A percentile compares a stretch with the other conserved stretches of the same genome.
phyloP scores from a whole-genome alignment of 139 green algal species.

The Micractinium sp. region DNA sequence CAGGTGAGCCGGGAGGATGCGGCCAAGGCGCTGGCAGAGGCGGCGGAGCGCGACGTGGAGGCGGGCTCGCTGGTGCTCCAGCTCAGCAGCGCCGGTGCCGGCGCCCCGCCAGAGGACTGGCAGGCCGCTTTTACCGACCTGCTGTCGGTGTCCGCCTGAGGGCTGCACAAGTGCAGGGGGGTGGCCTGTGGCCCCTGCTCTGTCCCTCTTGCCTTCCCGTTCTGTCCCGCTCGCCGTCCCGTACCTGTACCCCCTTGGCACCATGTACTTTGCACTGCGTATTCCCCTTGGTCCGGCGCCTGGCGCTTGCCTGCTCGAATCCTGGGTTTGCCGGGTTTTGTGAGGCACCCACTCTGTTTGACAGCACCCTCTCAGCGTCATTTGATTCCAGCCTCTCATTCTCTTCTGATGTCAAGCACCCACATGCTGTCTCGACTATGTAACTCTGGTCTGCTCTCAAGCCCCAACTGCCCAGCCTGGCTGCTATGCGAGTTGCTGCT shows the following conservation, averaged over 20 bases:
- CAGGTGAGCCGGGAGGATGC: constrained; percentile 39
- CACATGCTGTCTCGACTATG: not conserved
- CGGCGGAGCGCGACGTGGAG: constrained; percentile 14
- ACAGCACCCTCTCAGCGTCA: not conserved
- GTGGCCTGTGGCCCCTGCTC: not conserved
- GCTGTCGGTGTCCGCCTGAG: not conserved
- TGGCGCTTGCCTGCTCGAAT: not conserved
- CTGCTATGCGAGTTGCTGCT: no score
- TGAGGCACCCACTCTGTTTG: not conserved
- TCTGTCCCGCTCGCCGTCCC: not conserved
- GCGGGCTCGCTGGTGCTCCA: constrained; percentile 23
- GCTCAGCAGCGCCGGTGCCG: not conserved
- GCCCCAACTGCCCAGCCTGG: no score
- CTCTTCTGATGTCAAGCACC: not conserved
- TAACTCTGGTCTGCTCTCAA: no score
- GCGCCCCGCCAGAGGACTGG: constrained; percentile 23
- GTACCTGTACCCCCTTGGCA: not conserved
- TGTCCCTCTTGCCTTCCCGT: not conserved
- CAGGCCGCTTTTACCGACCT: not conserved
- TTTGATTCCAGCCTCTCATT: not conserved
- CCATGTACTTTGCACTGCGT: not conserved
- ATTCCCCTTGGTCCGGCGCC: not conserved
- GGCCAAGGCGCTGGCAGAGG: constrained; percentile 34
- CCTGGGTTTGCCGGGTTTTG: not conserved
- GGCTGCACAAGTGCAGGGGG: no score